Base-by-base conservation (phyloP, 371 early-diverging fungal species). In the Batkoa obscura region DNA sequence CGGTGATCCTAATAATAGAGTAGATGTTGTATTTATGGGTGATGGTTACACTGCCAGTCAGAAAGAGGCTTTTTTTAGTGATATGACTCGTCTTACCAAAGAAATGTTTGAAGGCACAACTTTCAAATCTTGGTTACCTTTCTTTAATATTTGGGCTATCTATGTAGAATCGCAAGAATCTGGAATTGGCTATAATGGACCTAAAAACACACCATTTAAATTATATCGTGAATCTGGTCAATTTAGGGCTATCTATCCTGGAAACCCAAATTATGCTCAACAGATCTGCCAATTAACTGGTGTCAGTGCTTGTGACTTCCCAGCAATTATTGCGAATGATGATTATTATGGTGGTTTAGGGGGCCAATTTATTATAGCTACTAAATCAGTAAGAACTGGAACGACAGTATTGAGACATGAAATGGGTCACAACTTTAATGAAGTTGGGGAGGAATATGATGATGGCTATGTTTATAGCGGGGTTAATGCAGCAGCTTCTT, bases 361-460 rank as follows among this genome's bases (percentile, higher is more conserved):
- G 13, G 79, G 79, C n/a, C 76, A 79, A 55, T 77, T 76, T 60
- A 69, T 71, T 47, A 77, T 79, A 56, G 67, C 74, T 13, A 79
- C 79, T 3, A 63, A 68, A 41, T 70, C 70, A 33, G 57, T 64
- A 43, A 74, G 69, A 32, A 64, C 70, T 0, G 79, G 79, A 5
- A 72, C 76, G 0, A 51, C 76, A n/a, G 79, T 78, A 9, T 59
- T 77, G 34, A 68, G 76, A 6, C 78, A 78, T 53, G 78, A 78
- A 50, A 65, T 75, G 59, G 77, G 77, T 2, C 79, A 79, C 56
- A 76, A 68, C 50, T 64, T 75, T 55, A 63, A 67, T 52, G 32
- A 69, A n/a, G 76, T 73, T n/a, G 76, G 77, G 4, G 77, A 76
- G 52, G 75, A 75, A 37, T 75, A 74, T 43, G 79, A 79, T 43